phyloP scores from a whole-genome alignment of 768 basidiomycete species.

The Psilocybe azurescens region DNA sequence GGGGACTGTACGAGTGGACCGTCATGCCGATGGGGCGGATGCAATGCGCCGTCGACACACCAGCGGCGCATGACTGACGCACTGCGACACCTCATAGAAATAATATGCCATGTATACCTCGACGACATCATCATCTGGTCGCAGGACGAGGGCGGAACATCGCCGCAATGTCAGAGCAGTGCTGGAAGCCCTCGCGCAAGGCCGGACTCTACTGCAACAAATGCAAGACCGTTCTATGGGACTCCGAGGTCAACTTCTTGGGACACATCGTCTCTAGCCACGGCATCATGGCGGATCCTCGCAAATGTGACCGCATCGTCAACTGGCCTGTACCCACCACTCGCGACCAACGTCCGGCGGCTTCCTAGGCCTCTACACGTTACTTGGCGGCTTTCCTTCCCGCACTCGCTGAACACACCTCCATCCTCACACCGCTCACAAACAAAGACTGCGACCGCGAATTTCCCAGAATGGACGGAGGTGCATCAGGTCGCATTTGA shows the following conservation, averaged over 20 bases:
- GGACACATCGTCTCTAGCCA: slow-evolving; percentile 34
- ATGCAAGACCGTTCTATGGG: slow-evolving; percentile 19
- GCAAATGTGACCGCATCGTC: slow-evolving; percentile 31
- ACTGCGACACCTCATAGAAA: not conserved
- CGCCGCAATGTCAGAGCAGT: not conserved
- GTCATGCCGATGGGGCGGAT: not conserved
- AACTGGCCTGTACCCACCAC: slow-evolving; percentile 37
- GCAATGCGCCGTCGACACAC: not conserved
- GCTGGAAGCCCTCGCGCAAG: slow-evolving; percentile 12
- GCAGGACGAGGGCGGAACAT: not conserved
- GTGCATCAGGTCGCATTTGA: slow-evolving; percentile 32
- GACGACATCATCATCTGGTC: not conserved
- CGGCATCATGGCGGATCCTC: slow-evolving; percentile 33
- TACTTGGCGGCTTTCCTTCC: slow-evolving; percentile 38
- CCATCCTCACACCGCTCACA: slow-evolving; percentile 31
- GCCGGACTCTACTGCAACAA: slow-evolving; percentile 18
- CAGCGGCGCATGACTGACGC: not conserved
- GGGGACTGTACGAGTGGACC: not conserved
- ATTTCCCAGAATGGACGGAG: slow-evolving; percentile 32
- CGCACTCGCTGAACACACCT: slow-evolving; percentile 30
- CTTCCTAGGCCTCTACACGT: slow-evolving; percentile 34
- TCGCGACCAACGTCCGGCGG: slow-evolving; percentile 30
- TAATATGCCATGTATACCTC: not conserved
- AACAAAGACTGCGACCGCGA: slow-evolving; percentile 26
- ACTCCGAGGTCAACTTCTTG: slow-evolving; percentile 31